Evolutionary conservation across 1,284 basidiomycete species (phyloP).

Genomic region (Rhizoctonia solani): DNA sequence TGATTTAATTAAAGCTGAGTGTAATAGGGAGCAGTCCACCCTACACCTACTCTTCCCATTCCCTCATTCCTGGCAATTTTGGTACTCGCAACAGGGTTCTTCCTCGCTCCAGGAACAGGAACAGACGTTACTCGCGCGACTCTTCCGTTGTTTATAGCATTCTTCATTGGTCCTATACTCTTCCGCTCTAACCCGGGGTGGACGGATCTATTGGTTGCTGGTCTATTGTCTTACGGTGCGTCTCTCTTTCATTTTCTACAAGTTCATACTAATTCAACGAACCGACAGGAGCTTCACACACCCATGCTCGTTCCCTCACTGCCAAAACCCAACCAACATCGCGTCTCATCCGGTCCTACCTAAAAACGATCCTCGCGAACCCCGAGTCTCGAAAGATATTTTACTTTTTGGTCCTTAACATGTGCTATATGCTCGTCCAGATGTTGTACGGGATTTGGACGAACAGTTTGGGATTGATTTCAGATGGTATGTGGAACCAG

Average conservation of each 20-base stretch:
- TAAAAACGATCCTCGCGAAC: conserved; percentile 88
- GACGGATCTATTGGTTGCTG: conserved; percentile 57
- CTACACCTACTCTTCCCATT: conserved; percentile 17
- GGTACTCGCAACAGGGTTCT: conserved; percentile 8
- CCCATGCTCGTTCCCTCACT: conserved; percentile 45
- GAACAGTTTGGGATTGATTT: conserved; percentile 94
- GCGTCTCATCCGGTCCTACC: conserved; percentile 68
- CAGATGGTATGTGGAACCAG: conserved; percentile 71
- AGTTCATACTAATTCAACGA: neutral
- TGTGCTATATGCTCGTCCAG: conserved; percentile 95
- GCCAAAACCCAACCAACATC: conserved; percentile 25
- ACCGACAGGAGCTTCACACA: conserved; percentile 50
- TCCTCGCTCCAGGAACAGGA: conserved; percentile 5
- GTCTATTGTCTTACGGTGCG: conserved; percentile 64
- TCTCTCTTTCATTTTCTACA: conserved; percentile 20
- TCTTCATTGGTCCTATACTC: conserved; percentile 41
- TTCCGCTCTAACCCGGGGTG: conserved; percentile 60
- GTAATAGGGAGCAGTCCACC: conserved; percentile 11
- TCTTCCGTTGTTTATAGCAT: conserved; percentile 20
- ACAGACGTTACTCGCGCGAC: neutral
- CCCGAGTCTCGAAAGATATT: conserved; percentile 94
- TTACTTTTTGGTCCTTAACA: conserved; percentile 93
- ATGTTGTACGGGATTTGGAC: conserved; percentile 98
- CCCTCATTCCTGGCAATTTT: conserved; percentile 24
- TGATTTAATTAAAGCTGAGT: neutral